A percentile compares a stretch with the other conserved stretches of the same genome.
Evolutionary conservation across 2,329 filamentous ascomycete species (phyloP).

Genomic region (Monosporascus sp.): DNA sequence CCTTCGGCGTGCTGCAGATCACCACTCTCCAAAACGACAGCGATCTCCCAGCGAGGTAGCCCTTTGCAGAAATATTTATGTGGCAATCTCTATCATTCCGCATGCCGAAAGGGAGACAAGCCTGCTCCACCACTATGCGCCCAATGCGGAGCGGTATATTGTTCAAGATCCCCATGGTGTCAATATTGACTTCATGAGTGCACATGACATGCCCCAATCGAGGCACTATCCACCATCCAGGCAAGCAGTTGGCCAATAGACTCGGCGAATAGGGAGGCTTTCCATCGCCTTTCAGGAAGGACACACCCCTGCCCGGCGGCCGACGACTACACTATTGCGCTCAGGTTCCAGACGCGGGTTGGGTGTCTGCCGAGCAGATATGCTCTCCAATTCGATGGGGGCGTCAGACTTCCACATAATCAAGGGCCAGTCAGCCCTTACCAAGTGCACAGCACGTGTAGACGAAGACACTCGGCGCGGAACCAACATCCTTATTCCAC

Average conservation of each 20-base stretch:
- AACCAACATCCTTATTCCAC: conserved; percentile 4
- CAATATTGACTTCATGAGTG: not conserved
- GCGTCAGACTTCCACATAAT: conserved; percentile 7
- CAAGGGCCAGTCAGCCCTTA: conserved; percentile 12
- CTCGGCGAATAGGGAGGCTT: not conserved
- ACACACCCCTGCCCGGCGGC: not conserved
- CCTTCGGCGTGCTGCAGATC: not conserved
- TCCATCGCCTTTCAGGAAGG: not conserved
- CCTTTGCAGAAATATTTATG: not conserved
- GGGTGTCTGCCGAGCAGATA: not conserved
- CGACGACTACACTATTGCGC: not conserved
- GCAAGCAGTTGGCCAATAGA: not conserved
- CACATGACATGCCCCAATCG: not conserved
- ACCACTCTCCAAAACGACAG: not conserved
- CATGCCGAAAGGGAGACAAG: not conserved
- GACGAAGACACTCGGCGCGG: conserved; percentile 6
- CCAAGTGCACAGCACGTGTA: conserved; percentile 13
- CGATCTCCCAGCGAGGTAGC: not conserved
- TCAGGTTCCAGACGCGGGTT: not conserved
- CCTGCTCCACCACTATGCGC: not conserved
- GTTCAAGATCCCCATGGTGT: not conserved
- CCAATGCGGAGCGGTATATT: not conserved
- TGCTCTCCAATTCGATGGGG: not conserved
- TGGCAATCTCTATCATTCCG: not conserved
- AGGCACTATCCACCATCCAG: not conserved